These are phyloP conservation scores for Paracoccidioides lutzii DNA, from an alignment of 2,329 filamentous ascomycete species.

Conservation along the genomic window DNA sequence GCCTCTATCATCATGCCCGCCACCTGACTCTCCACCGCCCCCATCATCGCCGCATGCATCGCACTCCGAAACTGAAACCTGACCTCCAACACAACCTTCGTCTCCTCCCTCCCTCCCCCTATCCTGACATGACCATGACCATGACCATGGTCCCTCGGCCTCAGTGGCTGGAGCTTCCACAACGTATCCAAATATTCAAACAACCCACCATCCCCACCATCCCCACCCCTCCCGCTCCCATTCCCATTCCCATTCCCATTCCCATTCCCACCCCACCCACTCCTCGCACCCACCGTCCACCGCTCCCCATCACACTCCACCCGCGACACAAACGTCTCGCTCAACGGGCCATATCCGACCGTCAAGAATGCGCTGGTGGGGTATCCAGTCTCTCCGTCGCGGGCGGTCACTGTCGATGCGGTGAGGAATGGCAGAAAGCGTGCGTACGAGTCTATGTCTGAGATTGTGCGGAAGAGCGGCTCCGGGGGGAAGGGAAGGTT, in stretches of 20 bases:
- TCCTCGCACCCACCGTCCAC: slow-evolving; percentile 58
- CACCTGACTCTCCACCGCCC: slow-evolving; percentile 69
- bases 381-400: slow-evolving; percentile 41
- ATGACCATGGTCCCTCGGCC: slow-evolving; percentile 12
- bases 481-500: slow-evolving; percentile 60
- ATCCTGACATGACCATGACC: slow-evolving; percentile 4
- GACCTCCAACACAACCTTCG: slow-evolving; percentile 63
- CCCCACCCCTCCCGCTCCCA: slow-evolving; percentile 43
- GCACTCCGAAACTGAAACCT: slow-evolving; percentile 79
- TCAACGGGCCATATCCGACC: slow-evolving; percentile 72
- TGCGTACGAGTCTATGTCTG: slow-evolving; percentile 74
- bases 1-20: slow-evolving; percentile 83
- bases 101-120: slow-evolving; percentile 32
- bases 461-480: slow-evolving; percentile 70
- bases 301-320: slow-evolving; percentile 61
- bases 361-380: slow-evolving; percentile 67
- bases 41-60: slow-evolving; percentile 71
- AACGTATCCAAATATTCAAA: slow-evolving; percentile 34
- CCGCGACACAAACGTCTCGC: slow-evolving; percentile 69
- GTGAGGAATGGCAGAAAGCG: slow-evolving; percentile 87
- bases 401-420: slow-evolving; percentile 61
- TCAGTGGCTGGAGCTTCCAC: slow-evolving; percentile 31
- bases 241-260: slow-evolving; percentile 19
- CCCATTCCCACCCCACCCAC: slow-evolving; percentile 17
- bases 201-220: slow-evolving; percentile 55